Base-by-base conservation (phyloP, 306 rosid species). In the Oxytropis ochrocephala region DNA sequence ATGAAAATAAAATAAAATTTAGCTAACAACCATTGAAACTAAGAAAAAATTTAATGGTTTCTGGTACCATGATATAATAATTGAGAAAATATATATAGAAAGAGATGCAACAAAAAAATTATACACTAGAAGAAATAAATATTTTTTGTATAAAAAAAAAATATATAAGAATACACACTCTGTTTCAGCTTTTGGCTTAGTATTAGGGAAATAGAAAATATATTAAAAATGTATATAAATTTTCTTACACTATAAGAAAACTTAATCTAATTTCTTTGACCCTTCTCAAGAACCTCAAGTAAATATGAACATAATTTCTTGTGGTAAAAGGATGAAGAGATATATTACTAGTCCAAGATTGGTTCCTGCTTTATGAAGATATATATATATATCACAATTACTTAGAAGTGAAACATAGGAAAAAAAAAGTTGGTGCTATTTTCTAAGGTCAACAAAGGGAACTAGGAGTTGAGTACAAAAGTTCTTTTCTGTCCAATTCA, bases 341-440 rank as follows among this genome's bases (percentile, higher is more conserved):
- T 21, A 64, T 24, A 24, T n/a, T n/a, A n/a, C n/a, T 16, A 7
- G 27, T 27, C 27, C 39, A 41, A 27, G 33, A 30, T 8, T 54
- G 61, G 17, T 65, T 55, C 49, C 68, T 78, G 61, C 47, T 72
- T 5, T 29, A 55, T 27, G 69, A 43, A 49, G 62, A 2, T 24
- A 24, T 24, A 38, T 29, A 2, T 24, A 24, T 24, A 38, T 29
- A 55, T 30, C 42, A 14, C 9, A 71, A 39, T 59, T 75, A 47
- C 74, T 56, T 69, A 5, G 62, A 71, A 64, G 62, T 67, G 70
- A 77, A 70, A 77, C 17, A 19, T 19, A 54, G 49, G 53, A 17
- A 76, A 68, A 4, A 2, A 4, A 67, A 2, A 3, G 5, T 55
- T 49, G 52, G 13, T 56, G 30, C 13, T 65, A 16, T 38, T 38